phyloP scores from a whole-genome alignment of 2,329 filamentous ascomycete species.

The Botrytis porri region DNA sequence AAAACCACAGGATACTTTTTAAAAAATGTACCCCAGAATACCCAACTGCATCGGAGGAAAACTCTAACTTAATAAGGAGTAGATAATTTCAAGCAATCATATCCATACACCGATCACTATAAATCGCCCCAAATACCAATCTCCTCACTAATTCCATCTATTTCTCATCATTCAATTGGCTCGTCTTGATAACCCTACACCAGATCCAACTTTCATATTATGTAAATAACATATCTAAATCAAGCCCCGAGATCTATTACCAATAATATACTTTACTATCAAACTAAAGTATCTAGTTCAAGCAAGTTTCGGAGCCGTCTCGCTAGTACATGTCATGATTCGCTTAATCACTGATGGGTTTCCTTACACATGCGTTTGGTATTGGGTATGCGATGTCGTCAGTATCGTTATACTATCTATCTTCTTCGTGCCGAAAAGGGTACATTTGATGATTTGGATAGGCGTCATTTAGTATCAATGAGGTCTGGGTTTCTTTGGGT shows the following conservation, averaged over 20 bases:
- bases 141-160: not conserved
- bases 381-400: not conserved
- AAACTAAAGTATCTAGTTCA: not conserved
- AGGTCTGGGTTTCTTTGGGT: not conserved
- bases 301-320: not conserved
- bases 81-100: not conserved
- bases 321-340: not conserved
- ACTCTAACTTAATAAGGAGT: not conserved
- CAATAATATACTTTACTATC: not conserved
- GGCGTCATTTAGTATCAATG: not conserved
- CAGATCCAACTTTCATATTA: not conserved
- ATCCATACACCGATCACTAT: not conserved
- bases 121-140: accelerated
- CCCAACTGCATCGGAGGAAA: not conserved
- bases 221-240: not conserved
- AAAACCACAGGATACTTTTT: not conserved
- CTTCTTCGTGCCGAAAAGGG: not conserved
- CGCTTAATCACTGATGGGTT: not conserved
- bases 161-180: not conserved
- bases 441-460: not conserved
- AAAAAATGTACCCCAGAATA: not conserved
- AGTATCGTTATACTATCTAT: not conserved
- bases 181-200: not conserved
- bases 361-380: not conserved
- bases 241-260: not conserved